Percentiles rank a stretch among this genome's conserved stretches.
These are phyloP conservation scores for Pyrenopolyporus hunteri DNA, from an alignment of 495 filamentous ascomycete species.

Conservation along the genomic window DNA sequence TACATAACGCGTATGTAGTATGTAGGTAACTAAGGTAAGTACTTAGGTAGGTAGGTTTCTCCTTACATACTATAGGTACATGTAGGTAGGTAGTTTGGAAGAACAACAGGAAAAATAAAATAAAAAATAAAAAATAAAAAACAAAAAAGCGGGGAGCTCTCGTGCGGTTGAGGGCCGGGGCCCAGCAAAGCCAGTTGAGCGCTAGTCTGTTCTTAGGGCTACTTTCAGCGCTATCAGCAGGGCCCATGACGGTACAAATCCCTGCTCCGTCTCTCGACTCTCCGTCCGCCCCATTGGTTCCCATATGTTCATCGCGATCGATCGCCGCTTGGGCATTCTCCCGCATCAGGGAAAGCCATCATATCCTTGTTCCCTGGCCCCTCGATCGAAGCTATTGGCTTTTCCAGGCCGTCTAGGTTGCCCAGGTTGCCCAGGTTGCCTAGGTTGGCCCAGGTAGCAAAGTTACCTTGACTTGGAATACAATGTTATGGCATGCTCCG, in stretches of 20 bases:
- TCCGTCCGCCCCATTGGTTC: constrained; percentile 14
- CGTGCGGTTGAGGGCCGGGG: background rate
- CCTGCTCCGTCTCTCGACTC: constrained; percentile 17
- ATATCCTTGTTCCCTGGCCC: constrained; percentile 22
- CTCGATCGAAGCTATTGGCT: constrained; percentile 23
- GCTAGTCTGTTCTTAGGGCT: constrained; percentile 17
- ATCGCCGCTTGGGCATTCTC: constrained; percentile 37
- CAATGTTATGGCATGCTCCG: constrained; percentile 1
- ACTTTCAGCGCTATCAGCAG: constrained; percentile 31
- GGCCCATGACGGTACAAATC: constrained; percentile 18
- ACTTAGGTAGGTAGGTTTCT: no score
- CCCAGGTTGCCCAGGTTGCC: no score
- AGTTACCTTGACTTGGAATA: constrained; percentile 14
- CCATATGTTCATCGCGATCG: constrained; percentile 28
- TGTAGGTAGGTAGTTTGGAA: no score
- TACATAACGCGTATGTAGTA: no score
- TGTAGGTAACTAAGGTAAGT: no score
- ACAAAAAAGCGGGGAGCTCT: constrained; percentile 23
- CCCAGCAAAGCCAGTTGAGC: background rate
- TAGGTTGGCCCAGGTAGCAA: no score
- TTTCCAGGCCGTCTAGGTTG: background rate
- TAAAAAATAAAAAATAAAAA: no score
- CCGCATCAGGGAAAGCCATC: constrained; percentile 34
- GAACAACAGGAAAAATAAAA: no score
- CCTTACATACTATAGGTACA: no score